Evolutionary conservation across 305 asterid species (phyloP).

Genomic region (Fraxinus greggii): DNA sequence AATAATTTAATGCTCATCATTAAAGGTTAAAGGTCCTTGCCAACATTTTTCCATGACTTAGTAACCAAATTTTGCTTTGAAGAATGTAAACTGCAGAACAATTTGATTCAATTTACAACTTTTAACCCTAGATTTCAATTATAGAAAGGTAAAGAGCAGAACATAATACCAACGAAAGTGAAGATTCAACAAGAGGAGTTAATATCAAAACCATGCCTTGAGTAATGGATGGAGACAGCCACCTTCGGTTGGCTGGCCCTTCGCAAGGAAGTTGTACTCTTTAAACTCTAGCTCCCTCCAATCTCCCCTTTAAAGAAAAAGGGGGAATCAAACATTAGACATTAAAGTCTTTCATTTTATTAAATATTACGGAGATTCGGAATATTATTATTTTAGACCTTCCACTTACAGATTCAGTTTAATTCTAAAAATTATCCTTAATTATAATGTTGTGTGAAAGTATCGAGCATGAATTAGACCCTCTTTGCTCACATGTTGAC

Average conservation of each 20-base stretch:
- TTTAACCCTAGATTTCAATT: background rate
- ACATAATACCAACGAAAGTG: background rate
- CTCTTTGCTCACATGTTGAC: background rate
- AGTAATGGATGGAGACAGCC: slow-evolving; percentile 91
- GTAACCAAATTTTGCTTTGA: background rate
- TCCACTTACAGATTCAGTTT: background rate
- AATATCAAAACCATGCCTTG: slow-evolving; percentile 52
- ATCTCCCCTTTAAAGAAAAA: slow-evolving; percentile 61
- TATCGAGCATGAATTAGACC: background rate
- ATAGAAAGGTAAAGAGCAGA: slow-evolving; percentile 2
- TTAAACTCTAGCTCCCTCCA: slow-evolving; percentile 91
- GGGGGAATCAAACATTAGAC: slow-evolving; percentile 14
- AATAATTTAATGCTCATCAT: background rate
- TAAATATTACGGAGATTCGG: background rate
- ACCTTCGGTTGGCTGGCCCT: slow-evolving; percentile 93
- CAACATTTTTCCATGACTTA: slow-evolving; percentile 3
- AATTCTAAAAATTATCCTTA: background rate
- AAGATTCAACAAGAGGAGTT: slow-evolving; percentile 13
- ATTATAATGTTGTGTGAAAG: background rate
- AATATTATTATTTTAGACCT: background rate
- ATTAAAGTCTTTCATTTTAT: background rate
- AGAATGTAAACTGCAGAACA: background rate
- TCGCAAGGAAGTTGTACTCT: slow-evolving; percentile 90
- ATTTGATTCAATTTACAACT: slow-evolving; percentile 1
- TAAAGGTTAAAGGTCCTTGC: background rate